Percentiles rank a stretch among this genome's conserved stretches.
Conservation (phyloP, 225 moss, liverwort and hornwort species). For the Anthoceros angustus region DNA sequence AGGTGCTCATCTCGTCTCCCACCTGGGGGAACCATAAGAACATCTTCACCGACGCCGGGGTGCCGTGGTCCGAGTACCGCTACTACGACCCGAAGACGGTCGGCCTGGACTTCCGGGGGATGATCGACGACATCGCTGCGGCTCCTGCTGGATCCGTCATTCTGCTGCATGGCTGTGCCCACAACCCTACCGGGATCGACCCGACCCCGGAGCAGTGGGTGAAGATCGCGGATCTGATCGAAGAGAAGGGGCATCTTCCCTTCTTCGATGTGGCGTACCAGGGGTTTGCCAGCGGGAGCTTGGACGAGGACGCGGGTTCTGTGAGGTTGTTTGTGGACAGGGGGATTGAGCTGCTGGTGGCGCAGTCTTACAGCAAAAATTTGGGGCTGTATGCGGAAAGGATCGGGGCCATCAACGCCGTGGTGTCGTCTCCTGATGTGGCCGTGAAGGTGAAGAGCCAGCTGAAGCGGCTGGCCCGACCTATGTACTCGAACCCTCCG, state of each 20-base stretch:
- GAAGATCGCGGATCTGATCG: constrained; percentile 59
- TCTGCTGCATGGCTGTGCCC: constrained; percentile 78
- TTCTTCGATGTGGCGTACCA: constrained; percentile 99
- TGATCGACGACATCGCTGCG: constrained; percentile 65
- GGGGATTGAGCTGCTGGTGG: constrained; percentile 71
- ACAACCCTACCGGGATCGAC: constrained; percentile 89
- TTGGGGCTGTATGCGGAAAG: constrained; percentile 93
- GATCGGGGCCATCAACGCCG: constrained; percentile 77
- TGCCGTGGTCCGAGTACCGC: constrained; percentile 85
- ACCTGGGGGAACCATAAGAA: constrained; percentile 99
- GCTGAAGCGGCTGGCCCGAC: constrained; percentile 76
- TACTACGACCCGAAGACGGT: constrained; percentile 86
- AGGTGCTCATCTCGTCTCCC: constrained; percentile 66
- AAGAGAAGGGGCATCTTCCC: constrained; percentile 60
- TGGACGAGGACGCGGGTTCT: constrained; percentile 76
- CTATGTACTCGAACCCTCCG: constrained; percentile 96
- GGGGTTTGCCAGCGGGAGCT: constrained; percentile 98
- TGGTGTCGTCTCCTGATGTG: constrained; percentile 53
- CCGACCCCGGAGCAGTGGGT: constrained; percentile 92
- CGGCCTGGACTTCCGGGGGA: constrained; percentile 84
- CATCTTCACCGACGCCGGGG: constrained; percentile 67
- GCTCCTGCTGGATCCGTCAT: constrained; percentile 73
- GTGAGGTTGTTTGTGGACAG: constrained; percentile 73
- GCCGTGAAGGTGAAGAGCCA: constrained; percentile 91
- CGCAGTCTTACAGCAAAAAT: constrained; percentile 95